phyloP scores from a whole-genome alignment of 1,284 basidiomycete species.

The Phlebopus sp. region DNA sequence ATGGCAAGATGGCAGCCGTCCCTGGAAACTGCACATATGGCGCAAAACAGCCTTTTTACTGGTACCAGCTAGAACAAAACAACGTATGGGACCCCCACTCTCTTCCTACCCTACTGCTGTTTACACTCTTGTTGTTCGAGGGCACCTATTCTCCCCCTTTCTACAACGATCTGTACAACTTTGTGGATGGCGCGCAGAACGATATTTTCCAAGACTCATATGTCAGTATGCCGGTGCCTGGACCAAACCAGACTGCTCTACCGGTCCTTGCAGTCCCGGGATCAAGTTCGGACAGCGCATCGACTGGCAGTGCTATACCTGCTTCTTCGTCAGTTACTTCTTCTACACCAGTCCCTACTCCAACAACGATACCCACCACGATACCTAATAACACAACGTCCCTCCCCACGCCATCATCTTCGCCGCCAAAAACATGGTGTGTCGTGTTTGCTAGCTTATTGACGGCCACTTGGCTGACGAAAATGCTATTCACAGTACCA shows the following conservation, averaged over 20 bases:
- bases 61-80: slow-evolving; percentile 59
- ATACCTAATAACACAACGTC: neutral
- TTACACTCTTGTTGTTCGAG: slow-evolving; percentile 33
- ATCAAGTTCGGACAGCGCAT: too few relatives aligned
- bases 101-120: neutral
- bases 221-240: slow-evolving; percentile 17
- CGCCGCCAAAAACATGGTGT: slow-evolving; percentile 10
- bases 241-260: slow-evolving; percentile 23
- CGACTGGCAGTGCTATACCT: too few relatives aligned
- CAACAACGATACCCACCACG: neutral
- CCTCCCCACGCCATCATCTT: slow-evolving; percentile 1
- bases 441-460: slow-evolving; percentile 6
- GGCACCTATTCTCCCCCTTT: slow-evolving; percentile 40
- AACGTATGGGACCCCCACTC: slow-evolving; percentile 39
- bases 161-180: slow-evolving; percentile 45
- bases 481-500: neutral
- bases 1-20: slow-evolving; percentile 38
- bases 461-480: neutral
- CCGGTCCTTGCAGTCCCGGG: slow-evolving; percentile 12
- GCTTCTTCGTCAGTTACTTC: neutral
- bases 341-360: neutral
- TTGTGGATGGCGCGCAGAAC: slow-evolving; percentile 44
- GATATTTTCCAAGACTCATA: slow-evolving; percentile 43
- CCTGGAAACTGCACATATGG: slow-evolving; percentile 67
- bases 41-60: slow-evolving; percentile 63